Evolutionary conservation across 129 eudicot species (phyloP).

Genomic region (Chrysanthemum seticuspe): DNA sequence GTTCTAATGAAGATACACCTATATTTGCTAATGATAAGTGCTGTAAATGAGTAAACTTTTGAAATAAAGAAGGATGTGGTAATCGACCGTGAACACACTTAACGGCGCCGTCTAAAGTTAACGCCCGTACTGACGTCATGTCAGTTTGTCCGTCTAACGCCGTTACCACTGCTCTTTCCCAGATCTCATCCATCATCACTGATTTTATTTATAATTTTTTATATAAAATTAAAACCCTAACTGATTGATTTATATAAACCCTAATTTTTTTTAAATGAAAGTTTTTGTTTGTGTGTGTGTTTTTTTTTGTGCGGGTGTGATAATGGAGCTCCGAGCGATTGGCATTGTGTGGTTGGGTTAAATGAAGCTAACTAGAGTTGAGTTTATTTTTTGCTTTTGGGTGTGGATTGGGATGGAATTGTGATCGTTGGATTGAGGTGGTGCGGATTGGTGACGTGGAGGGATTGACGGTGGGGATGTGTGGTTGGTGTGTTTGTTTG

Average conservation of each 20-base stretch:
- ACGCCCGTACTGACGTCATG: conserved; percentile 47
- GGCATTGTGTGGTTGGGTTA: conserved; percentile 47
- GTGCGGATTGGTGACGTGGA: conserved; percentile 77
- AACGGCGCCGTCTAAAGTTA: conserved; percentile 92
- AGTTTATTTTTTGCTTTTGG: conserved; percentile 32
- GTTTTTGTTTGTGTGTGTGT: conserved; percentile 11
- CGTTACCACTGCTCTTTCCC: conserved; percentile 97
- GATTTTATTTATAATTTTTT: not conserved
- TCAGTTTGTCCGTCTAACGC: conserved; percentile 88
- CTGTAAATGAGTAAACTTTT: conserved; percentile 69
- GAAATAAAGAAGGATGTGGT: conserved; percentile 73
- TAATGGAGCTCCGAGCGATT: conserved; percentile 55
- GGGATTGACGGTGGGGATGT: conserved; percentile 44
- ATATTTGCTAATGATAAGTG: conserved; percentile 83
- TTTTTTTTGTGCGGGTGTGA: conserved; percentile 18
- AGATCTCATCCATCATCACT: conserved; percentile 93
- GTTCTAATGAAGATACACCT: conserved; percentile 86
- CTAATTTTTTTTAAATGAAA: conserved; percentile 19
- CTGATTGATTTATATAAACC: conserved; percentile 11
- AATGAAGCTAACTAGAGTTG: conserved; percentile 51
- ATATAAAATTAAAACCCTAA: not conserved
- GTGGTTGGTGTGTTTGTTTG: conserved; percentile 70
- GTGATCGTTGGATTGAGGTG: conserved; percentile 40
- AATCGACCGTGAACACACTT: conserved; percentile 93
- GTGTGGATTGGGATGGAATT: conserved; percentile 19